Base-by-base conservation (phyloP, 2,329 filamentous ascomycete genomes). In the Zelopaecilomyces penicillatus region DNA sequence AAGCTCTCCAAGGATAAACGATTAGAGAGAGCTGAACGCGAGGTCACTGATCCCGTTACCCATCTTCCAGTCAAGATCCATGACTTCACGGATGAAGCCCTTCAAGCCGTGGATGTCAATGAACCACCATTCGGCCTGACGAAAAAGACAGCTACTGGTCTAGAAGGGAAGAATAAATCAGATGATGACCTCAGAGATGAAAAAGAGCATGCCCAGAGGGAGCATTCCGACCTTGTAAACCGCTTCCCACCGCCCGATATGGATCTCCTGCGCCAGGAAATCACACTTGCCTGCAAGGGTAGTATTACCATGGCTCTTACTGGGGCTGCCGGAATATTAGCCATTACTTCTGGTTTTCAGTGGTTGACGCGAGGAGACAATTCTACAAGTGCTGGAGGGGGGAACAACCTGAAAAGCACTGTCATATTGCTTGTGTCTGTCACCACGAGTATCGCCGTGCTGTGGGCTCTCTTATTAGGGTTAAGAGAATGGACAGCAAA, bases 21-120 rank as follows among this genome's bases (percentile, higher is more conserved):
- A 41, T 59, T 63, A 39, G 66, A 71, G 41, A 65, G 66, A 37
- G 70, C 66, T n/a, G 69, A 72, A n/a, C 66, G 73, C 47, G 72
- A 83, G 57, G 83, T 87, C 39, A 87, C 82, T 1, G 83, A 87
- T 55, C 83, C 83, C 0, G 73, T 87, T 34, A 87, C 83, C 2
- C 83, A 87, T 61, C 68, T 87, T 3, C 82, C 82, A 2, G 73
- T 86, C 39, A 68, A 65, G 32, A 82, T 86, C 32, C 80, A 84
- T 56, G 83, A 87, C 56, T 81, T 81, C 54, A 85, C 82, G 1
- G 69, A 74, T 29, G 74, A 78, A 34, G 79, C 83, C 42, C 65
- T 87, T 9, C 56, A 66, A 11, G 53, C 61, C 6, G 50, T 62
- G 12, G 56, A 58, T 7, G 42, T 47, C 12, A 61, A 65, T 37